These are phyloP conservation scores for Pseudophaeomoniella oleicola DNA, from an alignment of 2,329 filamentous ascomycete genomes.

Conservation along the genomic window DNA sequence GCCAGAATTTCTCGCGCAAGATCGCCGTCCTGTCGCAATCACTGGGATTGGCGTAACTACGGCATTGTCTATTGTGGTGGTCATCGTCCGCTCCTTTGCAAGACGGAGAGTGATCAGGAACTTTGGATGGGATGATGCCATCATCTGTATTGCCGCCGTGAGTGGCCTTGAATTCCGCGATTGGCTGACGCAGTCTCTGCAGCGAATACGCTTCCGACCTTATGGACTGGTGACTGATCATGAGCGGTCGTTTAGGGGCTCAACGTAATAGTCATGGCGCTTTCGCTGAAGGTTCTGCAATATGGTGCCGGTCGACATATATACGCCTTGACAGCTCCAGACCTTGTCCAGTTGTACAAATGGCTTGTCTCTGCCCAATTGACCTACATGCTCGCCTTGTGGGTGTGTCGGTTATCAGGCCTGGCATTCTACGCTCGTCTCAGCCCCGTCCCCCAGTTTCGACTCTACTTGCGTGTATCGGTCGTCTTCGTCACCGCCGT, in stretches of 20 bases:
- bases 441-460: slow-evolving; percentile 8
- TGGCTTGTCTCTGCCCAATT: slow-evolving; percentile 11
- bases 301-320: slow-evolving; percentile 10
- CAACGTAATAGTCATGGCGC: slow-evolving; percentile 6
- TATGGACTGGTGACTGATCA: too few relatives aligned
- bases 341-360: slow-evolving; percentile 8
- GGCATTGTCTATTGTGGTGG: slow-evolving; percentile 5
- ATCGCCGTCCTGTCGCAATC: neutral
- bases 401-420: slow-evolving; percentile 10
- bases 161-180: slow-evolving; percentile 1
- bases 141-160: slow-evolving; percentile 19
- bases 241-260: slow-evolving; percentile 3
- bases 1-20: neutral
- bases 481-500: slow-evolving; percentile 10
- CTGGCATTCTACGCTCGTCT: slow-evolving; percentile 11
- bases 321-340: slow-evolving; percentile 2
- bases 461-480: slow-evolving; percentile 1
- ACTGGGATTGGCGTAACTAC: slow-evolving; percentile 4
- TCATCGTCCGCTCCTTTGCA: slow-evolving; percentile 6
- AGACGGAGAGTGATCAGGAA: slow-evolving; percentile 2
- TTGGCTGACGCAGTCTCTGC: neutral
- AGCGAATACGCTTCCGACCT: too few relatives aligned
- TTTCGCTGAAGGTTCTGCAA: slow-evolving; percentile 5
- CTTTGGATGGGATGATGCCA: slow-evolving; percentile 20
- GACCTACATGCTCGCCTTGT: slow-evolving; percentile 10